These are phyloP conservation scores for Jamesozyma jinghongensis DNA, from an alignment of 805 yeast genomes.

Conservation along the genomic window DNA sequence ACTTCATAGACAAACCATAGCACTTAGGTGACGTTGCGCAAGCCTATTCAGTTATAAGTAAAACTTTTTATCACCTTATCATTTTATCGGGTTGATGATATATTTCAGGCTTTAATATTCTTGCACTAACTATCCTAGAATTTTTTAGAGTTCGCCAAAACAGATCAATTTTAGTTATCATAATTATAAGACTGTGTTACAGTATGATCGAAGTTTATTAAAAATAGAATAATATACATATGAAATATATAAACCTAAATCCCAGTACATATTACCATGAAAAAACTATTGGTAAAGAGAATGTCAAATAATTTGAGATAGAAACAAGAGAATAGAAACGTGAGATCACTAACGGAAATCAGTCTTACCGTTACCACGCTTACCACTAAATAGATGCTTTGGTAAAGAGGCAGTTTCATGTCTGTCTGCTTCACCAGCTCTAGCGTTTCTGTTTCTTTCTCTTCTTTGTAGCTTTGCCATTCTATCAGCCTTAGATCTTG, in stretches of 20 bases:
- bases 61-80: too few relatives aligned
- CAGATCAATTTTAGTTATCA: too few relatives aligned
- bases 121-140: too few relatives aligned
- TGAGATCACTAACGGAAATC: constrained; percentile 60
- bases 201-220: background rate
- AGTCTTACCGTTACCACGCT: constrained; percentile 90
- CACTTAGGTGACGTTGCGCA: too few relatives aligned
- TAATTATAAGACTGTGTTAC: background rate
- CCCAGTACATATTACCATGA: background rate
- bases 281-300: background rate
- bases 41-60: too few relatives aligned
- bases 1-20: too few relatives aligned
- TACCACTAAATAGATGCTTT: constrained; percentile 92
- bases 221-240: constrained; percentile 5
- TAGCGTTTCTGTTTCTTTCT: constrained; percentile 84
- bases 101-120: too few relatives aligned
- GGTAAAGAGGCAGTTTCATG: constrained; percentile 78
- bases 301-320: background rate
- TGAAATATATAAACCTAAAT: constrained; percentile 2
- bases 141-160: too few relatives aligned
- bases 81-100: too few relatives aligned
- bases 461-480: constrained; percentile 84
- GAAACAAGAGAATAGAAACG: background rate
- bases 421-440: constrained; percentile 95
- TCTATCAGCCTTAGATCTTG: constrained; percentile 78